Percentiles rank a stretch among this genome's conserved stretches.
These are phyloP conservation scores for Schizosaccharomyces octosporus DNA, from an alignment of 805 yeast species.

Conservation along the genomic window DNA sequence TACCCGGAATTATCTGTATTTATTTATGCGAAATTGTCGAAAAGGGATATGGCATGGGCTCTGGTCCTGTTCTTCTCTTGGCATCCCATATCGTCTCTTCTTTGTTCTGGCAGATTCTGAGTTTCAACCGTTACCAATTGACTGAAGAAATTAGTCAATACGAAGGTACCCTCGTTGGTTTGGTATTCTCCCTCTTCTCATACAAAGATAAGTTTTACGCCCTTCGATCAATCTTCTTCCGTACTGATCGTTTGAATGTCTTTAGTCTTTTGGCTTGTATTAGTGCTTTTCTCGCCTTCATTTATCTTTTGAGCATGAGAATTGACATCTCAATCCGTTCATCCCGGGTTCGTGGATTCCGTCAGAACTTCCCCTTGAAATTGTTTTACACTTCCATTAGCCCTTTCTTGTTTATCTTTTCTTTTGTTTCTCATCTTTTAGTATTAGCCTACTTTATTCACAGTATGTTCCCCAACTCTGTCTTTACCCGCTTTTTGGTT, in stretches of 20 bases:
- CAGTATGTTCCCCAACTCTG: background rate
- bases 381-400: slow-evolving; percentile 90
- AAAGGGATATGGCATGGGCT: slow-evolving; percentile 93
- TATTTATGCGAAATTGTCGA: slow-evolving; percentile 81
- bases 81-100: slow-evolving; percentile 95
- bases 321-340: slow-evolving; percentile 86
- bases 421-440: background rate
- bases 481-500: background rate
- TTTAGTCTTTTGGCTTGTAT: slow-evolving; percentile 70
- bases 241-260: slow-evolving; percentile 60
- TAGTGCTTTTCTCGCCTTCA: slow-evolving; percentile 58
- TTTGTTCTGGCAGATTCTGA: slow-evolving; percentile 90
- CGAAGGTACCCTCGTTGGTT: slow-evolving; percentile 84
- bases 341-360: slow-evolving; percentile 84
- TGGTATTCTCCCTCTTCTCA: slow-evolving; percentile 68
- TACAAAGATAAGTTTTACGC: slow-evolving; percentile 81
- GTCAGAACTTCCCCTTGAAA: slow-evolving; percentile 75
- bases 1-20: slow-evolving; percentile 80
- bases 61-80: slow-evolving; percentile 85
- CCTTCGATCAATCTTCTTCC: slow-evolving; percentile 76
- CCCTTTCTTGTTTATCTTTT: slow-evolving; percentile 39
- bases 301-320: slow-evolving; percentile 84
- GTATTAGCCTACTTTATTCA: background rate
- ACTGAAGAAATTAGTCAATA: slow-evolving; percentile 26
- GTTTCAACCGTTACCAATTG: slow-evolving; percentile 62